Percentiles rank a stretch among this genome's conserved stretches.
These are phyloP conservation scores for Phytophthora citricola DNA, from an alignment of 352 stramenopile genomes.

Conservation along the genomic window DNA sequence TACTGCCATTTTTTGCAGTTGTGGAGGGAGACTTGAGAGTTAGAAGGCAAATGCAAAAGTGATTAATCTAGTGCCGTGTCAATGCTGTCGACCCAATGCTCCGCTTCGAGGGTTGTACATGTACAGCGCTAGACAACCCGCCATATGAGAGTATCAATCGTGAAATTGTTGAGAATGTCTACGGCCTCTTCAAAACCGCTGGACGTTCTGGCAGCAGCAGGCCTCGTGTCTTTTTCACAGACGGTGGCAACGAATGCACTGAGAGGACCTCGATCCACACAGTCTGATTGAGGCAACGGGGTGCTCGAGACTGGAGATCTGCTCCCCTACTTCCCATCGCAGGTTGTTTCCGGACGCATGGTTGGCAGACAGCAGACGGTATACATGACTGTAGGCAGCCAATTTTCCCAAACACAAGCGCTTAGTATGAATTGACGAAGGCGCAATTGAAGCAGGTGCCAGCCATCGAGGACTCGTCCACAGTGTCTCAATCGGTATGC, in stretches of 20 bases:
- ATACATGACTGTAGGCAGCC: not conserved
- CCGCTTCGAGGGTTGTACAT: too few relatives aligned
- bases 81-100: not conserved
- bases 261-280: too few relatives aligned
- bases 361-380: not conserved
- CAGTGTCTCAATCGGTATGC: not conserved
- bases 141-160: not conserved
- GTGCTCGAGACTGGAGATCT: too few relatives aligned
- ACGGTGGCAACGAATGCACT: not conserved
- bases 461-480: not conserved
- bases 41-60: slow-evolving; percentile 24
- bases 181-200: not conserved
- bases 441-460: not conserved
- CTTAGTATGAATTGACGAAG: not conserved
- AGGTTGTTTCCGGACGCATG: slow-evolving; percentile 10
- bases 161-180: slow-evolving; percentile 6
- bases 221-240: slow-evolving; percentile 6
- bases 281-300: too few relatives aligned
- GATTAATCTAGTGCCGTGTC: not conserved
- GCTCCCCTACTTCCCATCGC: slow-evolving; percentile 14
- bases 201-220: not conserved
- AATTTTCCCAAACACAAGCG: not conserved
- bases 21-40: slow-evolving; percentile 13
- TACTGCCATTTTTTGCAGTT: slow-evolving; percentile 20
- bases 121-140: too few relatives aligned